These are phyloP conservation scores for Globisporangium paddicum DNA, from an alignment of 352 stramenopile species.

Conservation along the genomic window DNA sequence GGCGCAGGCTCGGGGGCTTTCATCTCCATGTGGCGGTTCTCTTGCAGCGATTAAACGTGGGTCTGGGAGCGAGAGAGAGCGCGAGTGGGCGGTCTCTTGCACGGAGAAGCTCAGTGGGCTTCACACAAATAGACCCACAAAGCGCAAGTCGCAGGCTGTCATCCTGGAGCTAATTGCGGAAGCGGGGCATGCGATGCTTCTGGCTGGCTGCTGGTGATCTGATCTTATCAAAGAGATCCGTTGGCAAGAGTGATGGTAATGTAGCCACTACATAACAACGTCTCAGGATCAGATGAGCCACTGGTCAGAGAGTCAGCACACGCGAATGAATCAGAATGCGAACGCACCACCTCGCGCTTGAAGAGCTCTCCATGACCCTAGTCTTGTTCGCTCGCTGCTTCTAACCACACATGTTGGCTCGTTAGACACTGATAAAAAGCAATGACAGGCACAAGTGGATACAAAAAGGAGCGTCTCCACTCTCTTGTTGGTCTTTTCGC, in stretches of 20 bases:
- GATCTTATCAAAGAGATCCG: not conserved
- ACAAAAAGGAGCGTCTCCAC: not conserved
- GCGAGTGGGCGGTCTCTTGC: not conserved
- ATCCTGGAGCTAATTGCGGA: not conserved
- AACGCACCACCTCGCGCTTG: not conserved
- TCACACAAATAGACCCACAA: slow-evolving; percentile 3
- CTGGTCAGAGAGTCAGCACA: not conserved
- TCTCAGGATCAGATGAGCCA: slow-evolving; percentile 1
- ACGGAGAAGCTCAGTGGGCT: not conserved
- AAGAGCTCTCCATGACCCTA: not conserved
- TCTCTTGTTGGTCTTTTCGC: not conserved
- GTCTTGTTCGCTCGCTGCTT: not conserved
- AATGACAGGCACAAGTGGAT: not conserved
- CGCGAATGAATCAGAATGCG: not conserved
- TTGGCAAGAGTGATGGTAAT: not conserved
- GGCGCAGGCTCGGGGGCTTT: not conserved
- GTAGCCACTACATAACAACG: not conserved
- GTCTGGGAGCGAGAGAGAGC: not conserved
- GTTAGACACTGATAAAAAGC: not conserved
- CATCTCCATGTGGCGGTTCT: not conserved
- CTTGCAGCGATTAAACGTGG: not conserved
- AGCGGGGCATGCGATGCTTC: not conserved
- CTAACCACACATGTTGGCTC: not conserved
- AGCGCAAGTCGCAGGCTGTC: slow-evolving; percentile 1
- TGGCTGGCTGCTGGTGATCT: not conserved